Percentiles rank a stretch among this genome's conserved stretches.
Conservation (phyloP, 2,329 filamentous ascomycete species). For the Hirsutella rhossiliensis region DNA sequence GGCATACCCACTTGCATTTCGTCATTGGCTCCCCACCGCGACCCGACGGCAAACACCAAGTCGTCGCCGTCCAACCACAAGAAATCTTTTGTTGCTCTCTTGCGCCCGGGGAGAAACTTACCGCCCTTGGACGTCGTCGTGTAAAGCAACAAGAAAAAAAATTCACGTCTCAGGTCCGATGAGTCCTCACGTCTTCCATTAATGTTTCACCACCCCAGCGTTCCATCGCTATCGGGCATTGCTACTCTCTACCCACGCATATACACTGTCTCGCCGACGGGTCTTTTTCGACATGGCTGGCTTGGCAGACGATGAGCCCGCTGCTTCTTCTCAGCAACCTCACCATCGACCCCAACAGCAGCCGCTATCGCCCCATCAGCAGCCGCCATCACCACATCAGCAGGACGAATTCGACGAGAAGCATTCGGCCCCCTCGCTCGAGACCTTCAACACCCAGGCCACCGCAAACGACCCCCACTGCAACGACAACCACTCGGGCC, state of each 20-base stretch:
- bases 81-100: no score
- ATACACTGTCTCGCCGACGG: background rate
- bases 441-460: constrained; percentile 17
- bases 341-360: background rate
- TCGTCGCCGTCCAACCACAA: no score
- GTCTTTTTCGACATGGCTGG: background rate
- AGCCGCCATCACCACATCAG: background rate
- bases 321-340: constrained; percentile 3
- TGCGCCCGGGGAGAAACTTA: no score
- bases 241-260: background rate
- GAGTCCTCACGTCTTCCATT: no score
- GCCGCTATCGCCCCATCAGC: no score
- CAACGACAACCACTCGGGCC: constrained; percentile 9
- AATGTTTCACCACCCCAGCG: no score
- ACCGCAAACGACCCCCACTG: constrained; percentile 10
- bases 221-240: no score
- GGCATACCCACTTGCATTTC: background rate
- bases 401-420: constrained; percentile 12
- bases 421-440: constrained; percentile 13
- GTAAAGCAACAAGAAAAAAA: no score
- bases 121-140: no score
- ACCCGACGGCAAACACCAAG: no score
- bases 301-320: background rate
- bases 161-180: no score
- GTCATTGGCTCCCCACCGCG: background rate